Evolutionary conservation across 768 basidiomycete species (phyloP), one percentile per base, ranked within the genome.

Genomic region (Strobilomyces echinocephalus): DNA sequence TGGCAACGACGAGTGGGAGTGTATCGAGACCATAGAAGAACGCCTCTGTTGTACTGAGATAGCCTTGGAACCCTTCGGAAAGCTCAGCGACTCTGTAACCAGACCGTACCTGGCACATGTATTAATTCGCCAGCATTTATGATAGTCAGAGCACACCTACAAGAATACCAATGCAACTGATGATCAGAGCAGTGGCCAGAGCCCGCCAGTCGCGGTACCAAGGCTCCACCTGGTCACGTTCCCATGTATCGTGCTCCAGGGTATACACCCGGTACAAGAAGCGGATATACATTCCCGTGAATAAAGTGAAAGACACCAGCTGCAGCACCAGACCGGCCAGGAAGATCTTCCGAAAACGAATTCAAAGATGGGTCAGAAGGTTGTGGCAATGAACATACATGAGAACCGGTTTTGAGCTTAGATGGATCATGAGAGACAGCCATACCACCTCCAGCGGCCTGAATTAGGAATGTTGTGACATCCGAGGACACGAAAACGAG

Each of bases 11-110:
- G 8, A 88, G 73, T 8, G 86, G 87, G 5, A 87, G 72, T 0
- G 84, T 79, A 64, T 91, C 83, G 36, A 88, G 72, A 2, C 70
- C 79, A 63, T 87, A 90, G 66, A 90, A 87, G 59, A 76, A 80
- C 4, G 62, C 66, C 64, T 88, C 85, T 5, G 76, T 77, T 2
- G 75, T 82, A 7, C 80, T 75, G 18, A 88, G 74, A 35, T 72
- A 70, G 3, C 84, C 84, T 21, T 66, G 54, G 65, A 72, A 87
- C n/a, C 88, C 88, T 66, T 86, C 71, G 4, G 80, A 78, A 28
- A 82, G 74, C 59, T 90, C 87, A 16, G 76, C 72, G 11, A 76
- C 75, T 63, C 77, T 77, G 71, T 82, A 90, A 2, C 75, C 66
- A 36, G 83, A 87, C 51, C 87, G 86, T 57, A 86, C 75, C 84